Evolutionary conservation across 164 flowering plant genomes (phyloP).

Genomic region (Umbilicus rupestris): DNA sequence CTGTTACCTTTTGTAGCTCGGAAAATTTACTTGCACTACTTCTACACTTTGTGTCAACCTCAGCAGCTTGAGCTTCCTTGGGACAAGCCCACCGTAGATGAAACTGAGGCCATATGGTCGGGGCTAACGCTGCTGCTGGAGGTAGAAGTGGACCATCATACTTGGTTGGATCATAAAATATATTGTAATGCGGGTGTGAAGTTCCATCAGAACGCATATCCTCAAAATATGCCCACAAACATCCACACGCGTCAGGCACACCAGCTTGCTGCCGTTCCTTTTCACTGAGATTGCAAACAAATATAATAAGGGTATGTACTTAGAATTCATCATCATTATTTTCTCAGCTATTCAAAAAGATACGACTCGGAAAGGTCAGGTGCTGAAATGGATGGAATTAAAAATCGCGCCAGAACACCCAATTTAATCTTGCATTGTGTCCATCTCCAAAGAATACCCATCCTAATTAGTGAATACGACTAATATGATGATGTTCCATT

Average conservation of each 20-base stretch:
- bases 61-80: slow-evolving; percentile 68
- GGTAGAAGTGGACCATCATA: slow-evolving; percentile 60
- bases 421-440: no score
- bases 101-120: slow-evolving; percentile 94
- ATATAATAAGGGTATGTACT: neutral
- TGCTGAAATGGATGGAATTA: no score
- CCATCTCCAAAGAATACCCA: no score
- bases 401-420: no score
- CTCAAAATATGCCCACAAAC: slow-evolving; percentile 77
- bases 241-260: slow-evolving; percentile 65
- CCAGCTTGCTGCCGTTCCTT: slow-evolving; percentile 77
- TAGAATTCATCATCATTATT: no score
- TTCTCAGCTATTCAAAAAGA: no score
- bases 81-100: slow-evolving; percentile 98
- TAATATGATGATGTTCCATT: no score
- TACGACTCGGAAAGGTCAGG: no score
- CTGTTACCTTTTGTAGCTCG: slow-evolving; percentile 64
- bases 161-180: slow-evolving; percentile 68
- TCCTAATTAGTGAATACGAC: no score
- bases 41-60: slow-evolving; percentile 64
- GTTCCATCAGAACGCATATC: slow-evolving; percentile 65
- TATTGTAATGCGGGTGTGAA: slow-evolving; percentile 72
- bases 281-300: slow-evolving; percentile 45
- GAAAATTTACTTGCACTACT: slow-evolving; percentile 41
- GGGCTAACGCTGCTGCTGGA: slow-evolving; percentile 97